These are phyloP conservation scores for Fusarium sp. DNA, from an alignment of 2,329 filamentous ascomycete genomes.

Conservation along the genomic window DNA sequence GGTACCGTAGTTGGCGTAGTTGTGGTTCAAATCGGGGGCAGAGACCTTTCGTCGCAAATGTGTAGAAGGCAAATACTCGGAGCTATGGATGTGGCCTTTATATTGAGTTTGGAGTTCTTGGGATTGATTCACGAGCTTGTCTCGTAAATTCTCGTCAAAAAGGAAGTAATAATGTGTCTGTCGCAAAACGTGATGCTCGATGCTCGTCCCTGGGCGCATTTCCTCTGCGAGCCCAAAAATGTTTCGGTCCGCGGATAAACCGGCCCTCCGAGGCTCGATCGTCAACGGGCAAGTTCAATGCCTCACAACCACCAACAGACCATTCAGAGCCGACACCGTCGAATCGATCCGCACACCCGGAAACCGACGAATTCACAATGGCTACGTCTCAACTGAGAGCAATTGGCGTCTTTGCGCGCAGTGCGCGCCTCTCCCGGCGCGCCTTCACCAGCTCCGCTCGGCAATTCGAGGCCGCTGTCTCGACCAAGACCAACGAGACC, in stretches of 20 bases:
- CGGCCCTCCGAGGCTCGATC: conserved; percentile 23
- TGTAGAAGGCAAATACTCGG: background rate
- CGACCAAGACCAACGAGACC: conserved; percentile 59
- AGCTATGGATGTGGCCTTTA: background rate
- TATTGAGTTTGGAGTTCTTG: background rate
- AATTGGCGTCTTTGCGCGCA: conserved; percentile 61
- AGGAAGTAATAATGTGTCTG: conserved; percentile 2
- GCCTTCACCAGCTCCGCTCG: conserved; percentile 65
- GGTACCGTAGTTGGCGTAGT: conserved; percentile 9
- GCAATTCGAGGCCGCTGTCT: conserved; percentile 62
- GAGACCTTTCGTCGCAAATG: conserved; percentile 11
- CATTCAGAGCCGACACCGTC: conserved; percentile 43
- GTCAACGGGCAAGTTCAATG: conserved; percentile 39
- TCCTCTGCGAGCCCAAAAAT: conserved; percentile 33
- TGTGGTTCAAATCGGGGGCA: conserved; percentile 3
- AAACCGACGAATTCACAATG: conserved; percentile 53
- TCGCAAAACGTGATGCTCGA: conserved; percentile 20
- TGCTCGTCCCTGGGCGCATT: conserved; percentile 18
- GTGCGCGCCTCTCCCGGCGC: conserved; percentile 61
- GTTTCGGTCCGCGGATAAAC: conserved; percentile 48
- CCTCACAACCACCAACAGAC: conserved; percentile 44
- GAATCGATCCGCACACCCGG: conserved; percentile 50
- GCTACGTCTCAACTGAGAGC: conserved; percentile 64
- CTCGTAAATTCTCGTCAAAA: background rate
- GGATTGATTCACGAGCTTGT: conserved; percentile 1